Conservation (phyloP, 2,329 filamentous ascomycete species). For the Fonsecaea erecta region DNA sequence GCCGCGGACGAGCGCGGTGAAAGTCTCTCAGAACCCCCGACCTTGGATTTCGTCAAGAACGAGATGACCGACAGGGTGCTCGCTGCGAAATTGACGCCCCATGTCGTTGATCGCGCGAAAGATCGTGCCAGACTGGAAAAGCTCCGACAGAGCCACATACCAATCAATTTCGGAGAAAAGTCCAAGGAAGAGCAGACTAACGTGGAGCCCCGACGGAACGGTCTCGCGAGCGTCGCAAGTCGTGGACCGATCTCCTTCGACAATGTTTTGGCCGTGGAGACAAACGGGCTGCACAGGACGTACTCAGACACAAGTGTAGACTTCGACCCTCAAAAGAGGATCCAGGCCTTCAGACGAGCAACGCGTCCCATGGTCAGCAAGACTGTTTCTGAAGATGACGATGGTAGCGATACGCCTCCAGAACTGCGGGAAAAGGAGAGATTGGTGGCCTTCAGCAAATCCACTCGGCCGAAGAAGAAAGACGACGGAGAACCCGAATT, state of each 20-base stretch:
- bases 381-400: slow-evolving; percentile 11
- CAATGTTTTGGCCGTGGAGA: neutral
- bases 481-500: neutral
- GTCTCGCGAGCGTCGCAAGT: slow-evolving; percentile 23
- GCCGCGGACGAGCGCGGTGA: slow-evolving; percentile 32
- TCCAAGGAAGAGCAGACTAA: neutral
- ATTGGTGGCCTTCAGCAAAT: slow-evolving; percentile 26
- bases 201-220: slow-evolving; percentile 11
- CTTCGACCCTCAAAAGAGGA: slow-evolving; percentile 17
- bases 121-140: slow-evolving; percentile 45
- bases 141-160: slow-evolving; percentile 24
- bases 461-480: slow-evolving; percentile 10
- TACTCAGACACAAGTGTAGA: slow-evolving; percentile 28
- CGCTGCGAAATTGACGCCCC: slow-evolving; percentile 44
- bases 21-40: slow-evolving; percentile 38
- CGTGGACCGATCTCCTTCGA: slow-evolving; percentile 30
- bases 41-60: slow-evolving; percentile 43
- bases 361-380: slow-evolving; percentile 4
- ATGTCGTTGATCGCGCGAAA: slow-evolving; percentile 42
- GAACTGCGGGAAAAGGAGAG: slow-evolving; percentile 20
- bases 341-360: slow-evolving; percentile 24
- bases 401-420: slow-evolving; percentile 22
- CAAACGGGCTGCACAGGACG: slow-evolving; percentile 19
- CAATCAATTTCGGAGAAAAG: slow-evolving; percentile 27
- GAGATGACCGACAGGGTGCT: slow-evolving; percentile 43